phyloP scores from a whole-genome alignment of 2,329 filamentous ascomycete species.

The Scytalidium lignicola region DNA sequence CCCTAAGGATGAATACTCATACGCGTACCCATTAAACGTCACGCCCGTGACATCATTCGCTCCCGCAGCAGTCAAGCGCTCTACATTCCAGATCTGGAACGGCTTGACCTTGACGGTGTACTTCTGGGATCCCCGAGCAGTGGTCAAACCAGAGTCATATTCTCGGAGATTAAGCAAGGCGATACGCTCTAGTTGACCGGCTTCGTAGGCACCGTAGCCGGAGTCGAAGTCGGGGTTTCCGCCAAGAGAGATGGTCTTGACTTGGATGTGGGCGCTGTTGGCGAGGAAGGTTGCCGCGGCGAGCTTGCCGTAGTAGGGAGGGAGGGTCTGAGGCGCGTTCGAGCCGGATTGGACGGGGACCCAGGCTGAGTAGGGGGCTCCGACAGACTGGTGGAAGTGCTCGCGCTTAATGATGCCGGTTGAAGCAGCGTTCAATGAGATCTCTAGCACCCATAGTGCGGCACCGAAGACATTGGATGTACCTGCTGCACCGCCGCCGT shows the following conservation, averaged over 20 bases:
- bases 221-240: constrained; percentile 1
- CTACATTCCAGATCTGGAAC: constrained; percentile 37
- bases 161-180: constrained; percentile 1
- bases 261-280: constrained; percentile 33
- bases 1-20: constrained; percentile 52
- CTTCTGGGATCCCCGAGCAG: constrained; percentile 33
- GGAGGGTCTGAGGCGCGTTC: constrained; percentile 49
- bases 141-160: constrained; percentile 30
- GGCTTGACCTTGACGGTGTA: constrained; percentile 28
- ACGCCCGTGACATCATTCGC: constrained; percentile 59
- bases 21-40: constrained; percentile 57
- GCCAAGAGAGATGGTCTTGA: constrained; percentile 42
- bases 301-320: constrained; percentile 60
- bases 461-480: constrained; percentile 62
- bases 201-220: constrained; percentile 1
- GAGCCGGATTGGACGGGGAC: constrained; percentile 50
- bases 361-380: constrained; percentile 58
- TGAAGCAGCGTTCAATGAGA: constrained; percentile 52
- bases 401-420: constrained; percentile 47
- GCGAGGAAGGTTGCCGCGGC: constrained; percentile 52
- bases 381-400: constrained; percentile 60
- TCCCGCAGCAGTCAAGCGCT: constrained; percentile 53
- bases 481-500: constrained; percentile 55
- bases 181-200: neutral
- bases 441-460: constrained; percentile 60